Conservation (phyloP, 768 basidiomycete genomes). For the Pulveroboletus sp. region DNA sequence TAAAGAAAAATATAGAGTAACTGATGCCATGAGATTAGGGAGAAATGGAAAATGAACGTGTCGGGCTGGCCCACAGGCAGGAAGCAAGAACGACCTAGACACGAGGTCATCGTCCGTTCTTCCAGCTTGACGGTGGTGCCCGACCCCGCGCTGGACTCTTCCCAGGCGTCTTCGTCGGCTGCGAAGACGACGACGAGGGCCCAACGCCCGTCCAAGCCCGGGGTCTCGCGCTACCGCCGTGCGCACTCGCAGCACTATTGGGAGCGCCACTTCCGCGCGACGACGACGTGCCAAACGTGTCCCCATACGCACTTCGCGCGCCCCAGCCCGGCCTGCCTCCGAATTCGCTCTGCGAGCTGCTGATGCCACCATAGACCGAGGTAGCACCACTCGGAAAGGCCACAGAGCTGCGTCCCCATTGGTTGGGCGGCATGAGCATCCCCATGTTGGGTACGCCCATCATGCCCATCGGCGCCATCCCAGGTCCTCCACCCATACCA, state of each 20-base stretch:
- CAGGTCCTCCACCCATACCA: constrained; percentile 31
- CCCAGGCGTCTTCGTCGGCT: constrained; percentile 11
- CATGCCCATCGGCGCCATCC: constrained; percentile 39
- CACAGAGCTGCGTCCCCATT: constrained; percentile 44
- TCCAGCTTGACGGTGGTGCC: constrained; percentile 67
- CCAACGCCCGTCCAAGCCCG: constrained; percentile 33
- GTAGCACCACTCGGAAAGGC: constrained; percentile 46
- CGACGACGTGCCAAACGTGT: constrained; percentile 46
- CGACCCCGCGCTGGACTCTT: constrained; percentile 24
- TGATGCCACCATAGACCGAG: constrained; percentile 56
- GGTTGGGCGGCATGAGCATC: constrained; percentile 35
- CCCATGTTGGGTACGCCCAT: constrained; percentile 37
- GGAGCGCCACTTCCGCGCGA: constrained; percentile 15
- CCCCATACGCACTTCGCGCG: constrained; percentile 69
- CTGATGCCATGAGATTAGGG: constrained; percentile 7
- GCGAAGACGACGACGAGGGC: constrained; percentile 16
- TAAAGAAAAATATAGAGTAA: constrained; percentile 8
- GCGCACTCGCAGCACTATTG: constrained; percentile 15
- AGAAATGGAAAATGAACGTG: constrained; percentile 14
- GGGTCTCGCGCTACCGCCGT: constrained; percentile 24
- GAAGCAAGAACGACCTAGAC: no score
- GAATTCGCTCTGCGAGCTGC: constrained; percentile 59
- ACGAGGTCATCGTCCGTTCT: constrained; percentile 25
- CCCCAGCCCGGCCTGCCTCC: constrained; percentile 51
- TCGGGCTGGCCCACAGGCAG: background rate